These are phyloP conservation scores for Curvularia sp. DNA, from an alignment of 2,329 filamentous ascomycete species.

Conservation along the genomic window DNA sequence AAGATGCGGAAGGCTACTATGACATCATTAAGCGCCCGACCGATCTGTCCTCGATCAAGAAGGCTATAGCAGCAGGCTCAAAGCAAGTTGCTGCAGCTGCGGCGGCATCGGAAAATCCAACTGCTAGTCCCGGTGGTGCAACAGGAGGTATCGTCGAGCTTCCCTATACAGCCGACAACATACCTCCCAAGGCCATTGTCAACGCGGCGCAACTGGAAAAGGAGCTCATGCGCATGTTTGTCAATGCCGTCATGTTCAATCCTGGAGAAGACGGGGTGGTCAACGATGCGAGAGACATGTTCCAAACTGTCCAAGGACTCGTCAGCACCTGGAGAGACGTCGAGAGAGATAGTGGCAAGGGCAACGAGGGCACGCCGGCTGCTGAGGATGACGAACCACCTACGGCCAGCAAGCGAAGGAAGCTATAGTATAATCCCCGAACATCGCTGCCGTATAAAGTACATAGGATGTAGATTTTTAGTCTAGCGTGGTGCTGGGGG, in stretches of 20 bases:
- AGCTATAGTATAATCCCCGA: conserved; percentile 31
- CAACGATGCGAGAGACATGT: conserved; percentile 88
- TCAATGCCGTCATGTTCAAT: conserved; percentile 99
- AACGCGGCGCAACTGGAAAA: conserved; percentile 92
- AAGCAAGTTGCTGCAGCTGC: conserved; percentile 65
- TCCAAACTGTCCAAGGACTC: conserved; percentile 80
- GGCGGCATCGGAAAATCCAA: conserved; percentile 61
- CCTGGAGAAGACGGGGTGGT: conserved; percentile 89
- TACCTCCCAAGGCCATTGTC: conserved; percentile 88
- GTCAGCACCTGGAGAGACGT: conserved; percentile 78
- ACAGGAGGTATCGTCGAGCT: conserved; percentile 55
- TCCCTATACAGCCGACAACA: conserved; percentile 75
- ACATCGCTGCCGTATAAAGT: not conserved
- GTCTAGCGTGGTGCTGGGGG: not conserved
- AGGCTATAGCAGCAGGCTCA: conserved; percentile 56
- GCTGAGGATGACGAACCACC: conserved; percentile 36
- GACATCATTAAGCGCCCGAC: conserved; percentile 61
- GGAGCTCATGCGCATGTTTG: conserved; percentile 95
- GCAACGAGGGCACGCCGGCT: conserved; percentile 42
- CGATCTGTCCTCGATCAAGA: conserved; percentile 59
- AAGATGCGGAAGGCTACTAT: conserved; percentile 59
- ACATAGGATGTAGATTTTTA: not conserved
- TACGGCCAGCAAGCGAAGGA: conserved; percentile 38
- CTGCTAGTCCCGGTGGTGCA: conserved; percentile 64
- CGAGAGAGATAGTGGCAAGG: conserved; percentile 55